Percentiles rank a stretch among this genome's conserved stretches.
Conservation (phyloP, 495 filamentous ascomycete genomes). For the Penicillium antarcticum region DNA sequence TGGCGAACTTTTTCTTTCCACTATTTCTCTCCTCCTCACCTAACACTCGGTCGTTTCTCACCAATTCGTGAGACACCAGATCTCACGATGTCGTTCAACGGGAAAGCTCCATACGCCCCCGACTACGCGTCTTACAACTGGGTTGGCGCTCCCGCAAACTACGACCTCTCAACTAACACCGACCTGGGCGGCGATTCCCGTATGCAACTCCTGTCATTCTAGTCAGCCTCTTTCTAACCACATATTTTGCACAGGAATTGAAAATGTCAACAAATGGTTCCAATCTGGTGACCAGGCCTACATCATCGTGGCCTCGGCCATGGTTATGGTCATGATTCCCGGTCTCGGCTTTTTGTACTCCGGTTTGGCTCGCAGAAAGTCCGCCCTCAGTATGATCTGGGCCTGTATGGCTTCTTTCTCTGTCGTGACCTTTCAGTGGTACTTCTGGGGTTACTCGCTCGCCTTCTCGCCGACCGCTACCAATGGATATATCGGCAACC, state of each 20-base stretch:
- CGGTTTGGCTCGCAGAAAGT: conserved; percentile 62
- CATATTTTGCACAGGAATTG: conserved; percentile 44
- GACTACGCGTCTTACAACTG: conserved; percentile 71
- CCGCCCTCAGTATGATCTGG: conserved; percentile 68
- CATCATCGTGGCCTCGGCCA: conserved; percentile 86
- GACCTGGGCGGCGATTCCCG: conserved; percentile 75
- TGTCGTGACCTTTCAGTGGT: conserved; percentile 71
- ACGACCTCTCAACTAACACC: conserved; percentile 67
- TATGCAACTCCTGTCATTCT: conserved; percentile 44
- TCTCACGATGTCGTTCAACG: conserved; percentile 24
- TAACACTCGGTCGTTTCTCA: neutral
- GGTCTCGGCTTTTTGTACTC: conserved; percentile 71
- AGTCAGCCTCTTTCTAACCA: neutral
- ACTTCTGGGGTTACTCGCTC: conserved; percentile 73
- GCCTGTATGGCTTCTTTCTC: conserved; percentile 64
- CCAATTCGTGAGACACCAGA: neutral
- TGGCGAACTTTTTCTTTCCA: conserved; percentile 24
- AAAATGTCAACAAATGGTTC: conserved; percentile 89
- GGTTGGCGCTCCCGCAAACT: conserved; percentile 70
- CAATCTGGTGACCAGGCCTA: conserved; percentile 74
- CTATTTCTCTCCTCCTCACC: conserved; percentile 9
- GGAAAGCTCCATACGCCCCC: conserved; percentile 33
- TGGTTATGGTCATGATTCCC: conserved; percentile 91
- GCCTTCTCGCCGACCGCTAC: conserved; percentile 62
- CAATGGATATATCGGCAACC: conserved; percentile 65